Base-by-base conservation (phyloP, 2,329 filamentous ascomycete species). In the Aspergillus sergii region DNA sequence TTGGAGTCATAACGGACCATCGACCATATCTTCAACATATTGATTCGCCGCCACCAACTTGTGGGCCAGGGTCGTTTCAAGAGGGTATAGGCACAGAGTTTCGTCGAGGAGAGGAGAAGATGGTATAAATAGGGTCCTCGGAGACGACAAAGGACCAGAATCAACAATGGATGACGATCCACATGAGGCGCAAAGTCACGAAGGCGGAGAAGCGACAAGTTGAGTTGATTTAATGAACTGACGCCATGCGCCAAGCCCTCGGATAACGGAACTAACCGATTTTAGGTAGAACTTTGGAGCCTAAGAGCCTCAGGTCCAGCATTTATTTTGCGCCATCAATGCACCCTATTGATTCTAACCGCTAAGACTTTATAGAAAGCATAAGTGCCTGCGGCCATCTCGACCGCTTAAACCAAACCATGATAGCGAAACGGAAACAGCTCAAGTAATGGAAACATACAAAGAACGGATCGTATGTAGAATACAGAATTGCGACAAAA, bases 1-100 rank as follows among this genome's bases (percentile, higher is more conserved):
- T 51, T 10, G 48, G 34, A 34, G 51, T 26, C 28, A n/a, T 58
- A 39, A 34, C 85, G 58, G 84, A 96, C 93, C 94, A 98, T 97
- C 74, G 93, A 96, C 95, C 94, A 98, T 85, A 98, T 97, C 84
- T 98, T 98, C 85, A 97, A 86, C 95, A 98, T 98, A 76, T 84
- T 94, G 69, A 66, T 68, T 66, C 64, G 69, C 66, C 68, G 64
- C 67, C 66, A 58, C 5, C 48, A 32, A 14, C 9, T 8, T n/a
- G 48, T 51, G 28, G 48, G 32, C n/a, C 28, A 9, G 12, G 16
- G n/a, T 21, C 9, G 36, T 48, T 48, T 21, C 21, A 56, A 9
- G 11, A 26, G 12, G 16, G 8, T 16, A 14, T 6, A 45, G 11
- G 10, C 9, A 57, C 45, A 57, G 21, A 23, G 12, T n/a, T 16